These are phyloP conservation scores for Cornus controversa DNA, from an alignment of 148 eudicot species.

Conservation along the genomic window DNA sequence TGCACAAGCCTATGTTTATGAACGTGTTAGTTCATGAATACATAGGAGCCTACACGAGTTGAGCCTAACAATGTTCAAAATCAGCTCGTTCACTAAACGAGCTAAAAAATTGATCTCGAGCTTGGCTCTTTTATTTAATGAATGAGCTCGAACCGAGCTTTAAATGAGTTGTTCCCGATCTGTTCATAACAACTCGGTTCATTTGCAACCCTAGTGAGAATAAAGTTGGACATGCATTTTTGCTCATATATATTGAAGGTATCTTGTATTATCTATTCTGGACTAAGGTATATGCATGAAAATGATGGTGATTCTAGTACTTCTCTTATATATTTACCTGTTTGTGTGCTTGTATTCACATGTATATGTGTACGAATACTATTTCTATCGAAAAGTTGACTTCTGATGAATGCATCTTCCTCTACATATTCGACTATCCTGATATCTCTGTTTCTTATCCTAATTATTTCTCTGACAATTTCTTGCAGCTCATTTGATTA, in stretches of 20 bases:
- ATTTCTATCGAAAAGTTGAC: neutral
- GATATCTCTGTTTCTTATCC: neutral
- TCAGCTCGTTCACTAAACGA: no score
- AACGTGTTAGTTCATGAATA: no score
- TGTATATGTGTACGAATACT: neutral
- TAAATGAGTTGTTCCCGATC: no score
- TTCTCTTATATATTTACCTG: neutral
- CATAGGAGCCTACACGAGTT: no score
- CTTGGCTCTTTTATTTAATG: no score
- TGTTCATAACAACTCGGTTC: no score
- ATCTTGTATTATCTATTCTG: neutral
- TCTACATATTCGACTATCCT: neutral
- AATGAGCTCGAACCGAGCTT: neutral
- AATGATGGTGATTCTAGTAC: neutral
- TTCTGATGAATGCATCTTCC: neutral
- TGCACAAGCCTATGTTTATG: no score
- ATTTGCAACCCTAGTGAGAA: no score
- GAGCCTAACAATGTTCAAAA: no score
- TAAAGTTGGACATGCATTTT: no score
- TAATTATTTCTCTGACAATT: constrained; percentile 17
- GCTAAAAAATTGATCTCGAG: no score
- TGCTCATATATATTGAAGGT: neutral
- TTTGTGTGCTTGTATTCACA: neutral
- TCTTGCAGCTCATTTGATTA: constrained; percentile 26
- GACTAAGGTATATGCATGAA: neutral